Evolutionary conservation across 2,329 filamentous ascomycete genomes (phyloP).

Genomic region (Cladophialophora carrionii): DNA sequence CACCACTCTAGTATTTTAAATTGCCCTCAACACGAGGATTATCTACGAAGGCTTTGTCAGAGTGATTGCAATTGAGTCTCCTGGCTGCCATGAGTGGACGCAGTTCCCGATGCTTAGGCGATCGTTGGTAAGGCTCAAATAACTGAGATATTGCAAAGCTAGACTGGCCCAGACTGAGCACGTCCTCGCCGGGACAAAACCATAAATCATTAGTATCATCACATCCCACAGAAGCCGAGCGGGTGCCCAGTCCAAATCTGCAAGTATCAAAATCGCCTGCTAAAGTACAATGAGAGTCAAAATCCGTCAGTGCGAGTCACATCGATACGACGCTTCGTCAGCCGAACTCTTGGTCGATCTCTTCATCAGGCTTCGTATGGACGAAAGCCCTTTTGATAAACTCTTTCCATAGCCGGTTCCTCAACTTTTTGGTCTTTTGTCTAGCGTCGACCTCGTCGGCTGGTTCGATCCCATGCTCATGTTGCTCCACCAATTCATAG

Average conservation of each 20-base stretch:
- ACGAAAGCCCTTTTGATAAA: conserved; percentile 39
- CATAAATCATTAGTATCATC: background rate
- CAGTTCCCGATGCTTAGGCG: background rate
- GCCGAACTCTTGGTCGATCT: conserved; percentile 39
- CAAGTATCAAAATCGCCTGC: conserved; percentile 1
- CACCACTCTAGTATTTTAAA: too few relatives aligned
- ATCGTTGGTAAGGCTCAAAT: background rate
- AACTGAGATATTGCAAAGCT: background rate
- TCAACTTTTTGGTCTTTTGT: conserved; percentile 42
- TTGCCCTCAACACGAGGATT: too few relatives aligned
- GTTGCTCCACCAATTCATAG: conserved; percentile 8
- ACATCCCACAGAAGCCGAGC: background rate
- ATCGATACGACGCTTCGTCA: conserved; percentile 5
- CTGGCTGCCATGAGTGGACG: background rate
- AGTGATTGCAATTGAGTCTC: background rate
- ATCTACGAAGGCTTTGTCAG: too few relatives aligned
- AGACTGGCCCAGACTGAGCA: background rate
- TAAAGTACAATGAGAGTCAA: background rate
- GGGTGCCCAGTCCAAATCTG: background rate
- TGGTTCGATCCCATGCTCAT: conserved; percentile 6
- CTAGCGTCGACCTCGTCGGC: conserved; percentile 39
- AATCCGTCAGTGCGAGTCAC: background rate
- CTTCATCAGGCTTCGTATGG: conserved; percentile 37
- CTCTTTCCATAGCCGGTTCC: conserved; percentile 37
- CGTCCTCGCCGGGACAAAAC: background rate